Conservation (phyloP, 179 eudicot genomes). For the Dionaea muscipula region DNA sequence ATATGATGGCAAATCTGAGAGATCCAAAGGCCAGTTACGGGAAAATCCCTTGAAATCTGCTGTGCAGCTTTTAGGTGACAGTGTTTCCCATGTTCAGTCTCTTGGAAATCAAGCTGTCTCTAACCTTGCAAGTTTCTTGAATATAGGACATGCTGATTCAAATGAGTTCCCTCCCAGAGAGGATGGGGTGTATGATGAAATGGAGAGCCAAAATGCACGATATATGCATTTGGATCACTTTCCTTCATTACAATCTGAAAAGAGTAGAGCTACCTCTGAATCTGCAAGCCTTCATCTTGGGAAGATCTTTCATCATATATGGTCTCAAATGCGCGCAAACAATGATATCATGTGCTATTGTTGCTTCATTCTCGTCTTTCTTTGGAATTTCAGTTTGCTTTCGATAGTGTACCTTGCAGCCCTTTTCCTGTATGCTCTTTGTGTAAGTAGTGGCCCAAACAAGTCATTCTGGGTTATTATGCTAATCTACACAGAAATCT, state of each 20-base stretch:
- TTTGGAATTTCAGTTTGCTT: slow-evolving; percentile 95
- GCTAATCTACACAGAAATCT: slow-evolving; percentile 80
- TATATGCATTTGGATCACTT: slow-evolving; percentile 34
- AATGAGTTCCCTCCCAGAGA: slow-evolving; percentile 38
- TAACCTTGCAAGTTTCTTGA: slow-evolving; percentile 75
- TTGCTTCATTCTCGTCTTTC: slow-evolving; percentile 78
- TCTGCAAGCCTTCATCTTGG: slow-evolving; percentile 61
- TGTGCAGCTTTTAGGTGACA: slow-evolving; percentile 77
- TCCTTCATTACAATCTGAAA: slow-evolving; percentile 69
- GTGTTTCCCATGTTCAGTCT: slow-evolving; percentile 92
- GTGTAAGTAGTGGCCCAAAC: slow-evolving; percentile 79
- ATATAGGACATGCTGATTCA: slow-evolving; percentile 46
- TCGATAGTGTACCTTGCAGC: slow-evolving; percentile 91
- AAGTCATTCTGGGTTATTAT: slow-evolving; percentile 81
- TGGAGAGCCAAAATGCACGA: slow-evolving; percentile 29
- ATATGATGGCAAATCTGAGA: slow-evolving; percentile 30
- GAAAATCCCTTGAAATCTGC: slow-evolving; percentile 79
- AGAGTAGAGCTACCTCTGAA: slow-evolving; percentile 56
- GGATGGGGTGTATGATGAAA: slow-evolving; percentile 31
- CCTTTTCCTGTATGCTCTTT: slow-evolving; percentile 87
- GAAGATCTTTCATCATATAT: slow-evolving; percentile 59
- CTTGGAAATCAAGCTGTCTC: slow-evolving; percentile 87
- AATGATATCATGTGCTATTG: slow-evolving; percentile 90
- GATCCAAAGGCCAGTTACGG: slow-evolving; percentile 29
- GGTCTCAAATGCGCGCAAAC: slow-evolving; percentile 94